These are phyloP conservation scores for Conticribra weissflogii DNA, from an alignment of 108 stramenopile species.

Conservation along the genomic window DNA sequence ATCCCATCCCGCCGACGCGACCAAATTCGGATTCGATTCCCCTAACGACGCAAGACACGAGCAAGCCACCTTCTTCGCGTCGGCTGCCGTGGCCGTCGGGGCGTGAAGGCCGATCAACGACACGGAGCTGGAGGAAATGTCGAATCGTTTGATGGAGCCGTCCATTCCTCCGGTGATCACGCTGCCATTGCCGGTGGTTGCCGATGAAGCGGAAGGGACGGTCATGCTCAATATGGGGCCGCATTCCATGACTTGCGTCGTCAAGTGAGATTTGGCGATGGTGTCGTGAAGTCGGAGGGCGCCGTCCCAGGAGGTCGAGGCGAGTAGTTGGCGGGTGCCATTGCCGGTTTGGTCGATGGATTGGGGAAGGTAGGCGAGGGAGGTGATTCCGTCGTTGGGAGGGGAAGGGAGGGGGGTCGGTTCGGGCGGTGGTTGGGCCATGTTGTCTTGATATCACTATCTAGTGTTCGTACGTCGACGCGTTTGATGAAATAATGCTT, in stretches of 20 bases:
- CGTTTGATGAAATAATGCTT: no score
- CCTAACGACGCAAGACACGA: conserved; percentile 39
- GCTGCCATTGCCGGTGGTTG: not conserved
- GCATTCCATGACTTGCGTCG: conserved; percentile 61
- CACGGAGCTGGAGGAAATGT: conserved; percentile 27
- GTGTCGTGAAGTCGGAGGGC: conserved; percentile 71
- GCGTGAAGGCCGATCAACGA: conserved; percentile 45
- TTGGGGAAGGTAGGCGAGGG: conserved; percentile 42
- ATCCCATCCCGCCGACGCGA: conserved; percentile 83
- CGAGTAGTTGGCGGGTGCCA: conserved; percentile 37
- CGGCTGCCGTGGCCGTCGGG: not conserved
- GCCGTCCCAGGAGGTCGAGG: conserved; percentile 84
- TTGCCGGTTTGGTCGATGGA: conserved; percentile 10
- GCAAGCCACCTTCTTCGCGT: conserved; percentile 39
- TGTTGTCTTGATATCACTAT: no score
- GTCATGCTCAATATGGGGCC: conserved; percentile 80
- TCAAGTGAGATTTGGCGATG: conserved; percentile 19
- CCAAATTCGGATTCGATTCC: conserved; percentile 25
- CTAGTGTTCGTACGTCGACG: no score
- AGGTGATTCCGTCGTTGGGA: conserved; percentile 81
- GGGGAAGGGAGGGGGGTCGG: conserved; percentile 65
- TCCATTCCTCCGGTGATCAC: conserved; percentile 70
- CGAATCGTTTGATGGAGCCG: conserved; percentile 56
- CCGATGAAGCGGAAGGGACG: not conserved
- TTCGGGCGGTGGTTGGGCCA: conserved; percentile 44